Evolutionary conservation across 179 eudicot species (phyloP).

Genomic region (Silene coronaria): DNA sequence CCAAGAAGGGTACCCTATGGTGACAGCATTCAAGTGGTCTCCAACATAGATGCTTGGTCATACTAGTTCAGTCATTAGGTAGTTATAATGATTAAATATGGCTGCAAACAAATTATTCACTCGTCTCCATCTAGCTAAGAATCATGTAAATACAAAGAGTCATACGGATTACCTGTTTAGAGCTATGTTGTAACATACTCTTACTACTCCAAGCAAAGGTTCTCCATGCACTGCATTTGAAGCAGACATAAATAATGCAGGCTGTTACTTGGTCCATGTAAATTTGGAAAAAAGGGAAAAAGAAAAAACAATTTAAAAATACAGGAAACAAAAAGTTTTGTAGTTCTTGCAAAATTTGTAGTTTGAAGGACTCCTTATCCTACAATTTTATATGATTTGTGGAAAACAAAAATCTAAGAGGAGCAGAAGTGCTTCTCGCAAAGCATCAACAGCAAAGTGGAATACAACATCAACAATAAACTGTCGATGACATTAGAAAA

Average conservation of each 20-base stretch:
- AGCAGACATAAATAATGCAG: conserved; percentile 15
- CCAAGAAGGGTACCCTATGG: background rate
- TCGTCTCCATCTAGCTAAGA: background rate
- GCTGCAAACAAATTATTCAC: background rate
- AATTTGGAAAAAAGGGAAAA: too few relatives aligned
- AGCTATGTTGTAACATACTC: conserved; percentile 94
- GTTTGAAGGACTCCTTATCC: background rate
- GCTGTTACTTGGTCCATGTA: background rate
- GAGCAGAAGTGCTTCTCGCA: background rate
- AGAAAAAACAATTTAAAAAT: background rate
- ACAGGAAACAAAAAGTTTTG: background rate
- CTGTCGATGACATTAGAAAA: background rate
- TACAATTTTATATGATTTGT: background rate
- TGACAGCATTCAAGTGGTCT: background rate
- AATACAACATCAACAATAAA: background rate
- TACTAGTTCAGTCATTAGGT: background rate
- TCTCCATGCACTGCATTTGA: conserved; percentile 85
- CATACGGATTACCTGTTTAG: conserved; percentile 65
- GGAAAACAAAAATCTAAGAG: background rate
- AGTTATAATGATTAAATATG: background rate
- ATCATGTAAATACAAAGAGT: conserved; percentile 4
- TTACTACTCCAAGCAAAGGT: conserved; percentile 76
- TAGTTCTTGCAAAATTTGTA: background rate
- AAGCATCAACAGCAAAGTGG: background rate
- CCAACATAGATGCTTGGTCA: conserved; percentile 4